phyloP scores from a whole-genome alignment of 1,284 basidiomycete genomes.

The Mycena sp. region DNA sequence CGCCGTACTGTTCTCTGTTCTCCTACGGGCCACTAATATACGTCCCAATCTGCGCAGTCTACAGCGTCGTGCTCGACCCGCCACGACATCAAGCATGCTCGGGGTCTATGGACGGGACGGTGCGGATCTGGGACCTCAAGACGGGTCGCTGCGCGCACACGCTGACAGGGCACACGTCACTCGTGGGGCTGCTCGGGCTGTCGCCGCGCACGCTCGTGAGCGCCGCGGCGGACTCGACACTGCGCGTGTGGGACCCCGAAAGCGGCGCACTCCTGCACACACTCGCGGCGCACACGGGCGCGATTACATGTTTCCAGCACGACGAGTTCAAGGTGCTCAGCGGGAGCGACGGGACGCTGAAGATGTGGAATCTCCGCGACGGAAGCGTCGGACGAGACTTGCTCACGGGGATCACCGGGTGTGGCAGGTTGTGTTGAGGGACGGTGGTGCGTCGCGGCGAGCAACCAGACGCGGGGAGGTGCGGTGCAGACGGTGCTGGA shows the following conservation, averaged over 20 bases:
- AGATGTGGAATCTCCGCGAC: constrained; percentile 94
- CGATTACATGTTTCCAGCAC: constrained; percentile 97
- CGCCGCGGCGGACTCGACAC: constrained; percentile 92
- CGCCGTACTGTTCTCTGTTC: constrained; percentile 43
- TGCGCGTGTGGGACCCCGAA: constrained; percentile 92
- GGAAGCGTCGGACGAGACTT: constrained; percentile 88
- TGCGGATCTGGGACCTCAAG: constrained; percentile 90
- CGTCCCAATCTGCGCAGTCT: constrained; percentile 63
- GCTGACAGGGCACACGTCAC: constrained; percentile 87
- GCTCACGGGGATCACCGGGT: constrained; percentile 90
- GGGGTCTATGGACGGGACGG: constrained; percentile 96
- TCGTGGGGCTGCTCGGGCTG: constrained; percentile 88
- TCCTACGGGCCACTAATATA: constrained; percentile 1
- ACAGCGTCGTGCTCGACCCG: constrained; percentile 90
- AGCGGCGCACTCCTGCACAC: constrained; percentile 82
- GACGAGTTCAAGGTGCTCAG: constrained; percentile 96
- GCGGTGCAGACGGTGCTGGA: constrained; percentile 82
- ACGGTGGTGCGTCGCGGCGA: constrained; percentile 91
- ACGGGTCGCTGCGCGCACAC: constrained; percentile 84
- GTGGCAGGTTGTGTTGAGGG: constrained; percentile 97
- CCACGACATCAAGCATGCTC: constrained; percentile 89
- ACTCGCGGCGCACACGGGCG: constrained; percentile 89
- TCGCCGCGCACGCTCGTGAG: constrained; percentile 91
- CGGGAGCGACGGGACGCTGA: constrained; percentile 94
- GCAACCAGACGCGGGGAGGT: constrained; percentile 61